Evolutionary conservation across 2,329 filamentous ascomycete species (phyloP).

Genomic region (Pseudophaeomoniella oleicola): DNA sequence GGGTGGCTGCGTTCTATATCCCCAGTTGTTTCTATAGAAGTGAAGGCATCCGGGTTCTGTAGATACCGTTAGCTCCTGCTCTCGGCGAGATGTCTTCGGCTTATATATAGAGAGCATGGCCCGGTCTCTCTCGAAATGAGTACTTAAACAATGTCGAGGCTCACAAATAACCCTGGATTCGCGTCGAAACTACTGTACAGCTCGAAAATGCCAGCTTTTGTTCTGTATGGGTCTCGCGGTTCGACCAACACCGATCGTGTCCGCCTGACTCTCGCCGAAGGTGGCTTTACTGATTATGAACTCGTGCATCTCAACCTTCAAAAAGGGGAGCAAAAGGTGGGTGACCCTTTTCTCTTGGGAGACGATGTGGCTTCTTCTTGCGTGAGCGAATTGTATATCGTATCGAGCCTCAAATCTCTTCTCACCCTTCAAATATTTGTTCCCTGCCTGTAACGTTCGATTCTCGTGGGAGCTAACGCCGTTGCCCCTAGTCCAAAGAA

Average conservation of each 20-base stretch:
- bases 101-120: slow-evolving; percentile 4
- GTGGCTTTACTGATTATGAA: slow-evolving; percentile 28
- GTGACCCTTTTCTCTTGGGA: slow-evolving; percentile 8
- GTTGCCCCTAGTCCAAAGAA: slow-evolving; percentile 19
- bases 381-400: slow-evolving; percentile 9
- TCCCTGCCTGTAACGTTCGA: slow-evolving; percentile 1
- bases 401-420: slow-evolving; percentile 8
- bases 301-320: slow-evolving; percentile 22
- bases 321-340: slow-evolving; percentile 28
- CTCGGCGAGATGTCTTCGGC: slow-evolving; percentile 1
- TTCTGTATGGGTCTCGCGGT: slow-evolving; percentile 24
- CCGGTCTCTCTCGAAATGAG: slow-evolving; percentile 7
- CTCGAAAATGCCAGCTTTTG: slow-evolving; percentile 28
- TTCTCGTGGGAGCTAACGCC: slow-evolving; percentile 11
- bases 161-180: slow-evolving; percentile 13
- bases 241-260: slow-evolving; percentile 30
- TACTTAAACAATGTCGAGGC: slow-evolving; percentile 14
- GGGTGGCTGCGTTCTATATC: background rate
- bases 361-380: slow-evolving; percentile 10
- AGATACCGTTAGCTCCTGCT: slow-evolving; percentile 1
- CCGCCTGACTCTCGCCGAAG: slow-evolving; percentile 28
- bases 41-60: slow-evolving; percentile 1
- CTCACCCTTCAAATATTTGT: slow-evolving; percentile 5
- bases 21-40: background rate
- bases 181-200: slow-evolving; percentile 15